Evolutionary conservation across 768 basidiomycete genomes (phyloP).

Genomic region (Brasilioporus rufonigricans): DNA sequence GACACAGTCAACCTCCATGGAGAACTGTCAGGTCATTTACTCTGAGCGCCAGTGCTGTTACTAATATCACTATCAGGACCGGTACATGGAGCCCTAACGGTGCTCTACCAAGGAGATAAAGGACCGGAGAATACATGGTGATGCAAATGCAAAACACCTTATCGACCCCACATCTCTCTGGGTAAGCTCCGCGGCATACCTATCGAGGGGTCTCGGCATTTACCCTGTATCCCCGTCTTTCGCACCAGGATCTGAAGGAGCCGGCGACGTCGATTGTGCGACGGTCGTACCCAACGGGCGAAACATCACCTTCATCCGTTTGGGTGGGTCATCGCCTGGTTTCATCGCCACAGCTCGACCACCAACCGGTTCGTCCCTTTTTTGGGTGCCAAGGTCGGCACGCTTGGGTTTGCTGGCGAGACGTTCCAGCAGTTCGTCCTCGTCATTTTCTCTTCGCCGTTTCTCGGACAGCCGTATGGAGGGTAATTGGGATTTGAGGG

Average conservation of each 20-base stretch:
- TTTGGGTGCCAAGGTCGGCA: constrained; percentile 47
- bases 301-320: constrained; percentile 76
- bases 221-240: constrained; percentile 79
- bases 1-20: too few species aligned
- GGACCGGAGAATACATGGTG: constrained; percentile 8
- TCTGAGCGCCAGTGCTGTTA: neutral
- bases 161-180: constrained; percentile 34
- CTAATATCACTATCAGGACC: constrained; percentile 2
- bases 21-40: too few species aligned
- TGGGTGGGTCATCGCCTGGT: constrained; percentile 44
- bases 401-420: constrained; percentile 59
- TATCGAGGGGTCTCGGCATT: constrained; percentile 3
- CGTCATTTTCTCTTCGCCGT: constrained; percentile 67
- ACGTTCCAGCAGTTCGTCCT: constrained; percentile 61
- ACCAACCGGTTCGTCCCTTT: constrained; percentile 31
- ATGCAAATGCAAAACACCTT: neutral
- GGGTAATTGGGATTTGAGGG: constrained; percentile 35
- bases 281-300: constrained; percentile 35
- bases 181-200: neutral
- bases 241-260: constrained; percentile 59
- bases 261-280: constrained; percentile 36
- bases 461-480: constrained; percentile 63
- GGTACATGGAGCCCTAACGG: constrained; percentile 4
- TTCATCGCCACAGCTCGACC: constrained; percentile 28
- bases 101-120: constrained; percentile 4